A percentile compares a stretch with the other conserved stretches of the same genome.
Evolutionary conservation across 2,329 filamentous ascomycete genomes (phyloP).

Genomic region (Cryphonectria radicalis): DNA sequence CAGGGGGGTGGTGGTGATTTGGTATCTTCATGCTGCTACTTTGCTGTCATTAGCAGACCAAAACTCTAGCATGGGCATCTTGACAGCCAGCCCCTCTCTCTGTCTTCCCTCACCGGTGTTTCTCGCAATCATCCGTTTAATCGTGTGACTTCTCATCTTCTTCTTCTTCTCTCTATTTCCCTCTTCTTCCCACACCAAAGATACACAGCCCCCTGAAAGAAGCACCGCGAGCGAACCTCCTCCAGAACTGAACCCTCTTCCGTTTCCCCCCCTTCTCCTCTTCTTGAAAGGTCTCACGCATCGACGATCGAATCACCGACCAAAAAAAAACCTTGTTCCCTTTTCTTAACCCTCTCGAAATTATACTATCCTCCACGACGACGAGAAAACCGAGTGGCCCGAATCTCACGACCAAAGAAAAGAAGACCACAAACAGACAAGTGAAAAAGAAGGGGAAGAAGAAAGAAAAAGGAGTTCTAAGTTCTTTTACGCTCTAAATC

Average conservation of each 20-base stretch:
- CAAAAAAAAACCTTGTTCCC: background rate
- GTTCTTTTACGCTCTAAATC: background rate
- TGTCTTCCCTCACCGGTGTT: background rate
- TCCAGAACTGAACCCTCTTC: background rate
- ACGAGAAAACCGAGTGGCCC: background rate
- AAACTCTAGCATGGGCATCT: conserved; percentile 21
- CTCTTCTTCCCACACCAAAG: conserved; percentile 10
- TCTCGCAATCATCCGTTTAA: background rate
- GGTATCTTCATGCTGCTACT: background rate
- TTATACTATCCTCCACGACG: background rate
- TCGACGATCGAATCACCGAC: conserved; percentile 1
- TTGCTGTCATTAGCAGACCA: conserved; percentile 17
- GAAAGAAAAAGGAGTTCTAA: background rate
- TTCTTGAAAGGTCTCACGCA: background rate
- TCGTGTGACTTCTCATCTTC: background rate
- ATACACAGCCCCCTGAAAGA: background rate
- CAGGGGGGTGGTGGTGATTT: background rate
- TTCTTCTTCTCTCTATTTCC: background rate
- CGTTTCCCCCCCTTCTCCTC: background rate
- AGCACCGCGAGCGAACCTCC: background rate
- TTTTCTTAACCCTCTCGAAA: background rate
- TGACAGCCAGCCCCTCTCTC: background rate
- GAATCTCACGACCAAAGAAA: background rate
- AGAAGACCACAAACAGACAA: background rate
- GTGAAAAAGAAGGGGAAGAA: background rate